Evolutionary conservation across 2,329 filamentous ascomycete genomes (phyloP), one percentile per base, ranked within the genome.

Genomic region (Cladosporium sp.): DNA sequence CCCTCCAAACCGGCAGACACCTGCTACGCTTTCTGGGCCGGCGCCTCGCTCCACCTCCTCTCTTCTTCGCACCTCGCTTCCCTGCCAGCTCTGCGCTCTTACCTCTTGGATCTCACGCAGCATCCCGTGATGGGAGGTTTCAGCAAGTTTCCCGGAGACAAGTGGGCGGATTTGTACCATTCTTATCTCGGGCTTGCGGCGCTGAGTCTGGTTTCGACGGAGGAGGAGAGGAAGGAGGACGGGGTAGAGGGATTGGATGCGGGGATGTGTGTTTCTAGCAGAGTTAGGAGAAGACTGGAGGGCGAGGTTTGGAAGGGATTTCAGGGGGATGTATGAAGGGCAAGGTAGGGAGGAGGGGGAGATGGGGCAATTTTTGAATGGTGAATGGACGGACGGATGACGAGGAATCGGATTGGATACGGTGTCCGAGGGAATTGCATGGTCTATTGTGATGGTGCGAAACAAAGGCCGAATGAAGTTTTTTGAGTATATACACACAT

Each of bases 21-120:
- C 0, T 99, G 94, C 75, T 99, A 99, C 73, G 88, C 85, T 20
- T 99, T 93, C 79, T 99, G 94, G 94, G 90, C 90, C 0, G 81
- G 82, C 3, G 91, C 84, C 1, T 84, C 91, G 51, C 71, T 66
- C 28, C 60, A 68, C 51, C 65, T 68, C 10, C 58, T 68, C 54
- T 44, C 62, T 63, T 6, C 57, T 62, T 1, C 56, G 64, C 25
- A 66, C 60, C 56, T 52, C 62, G 15, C 58, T 4, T 24, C 17
- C 15, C 19, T 44, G 20, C 13, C 52, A 8, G 63, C 65, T 1
- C 44, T 71, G 4, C 60, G 90, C n/a, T 80, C 82, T 49, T 97
- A 94, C 73, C 78, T 99, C 12, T 80, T 97, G 9, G 84, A 89
- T 51, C 87, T 91, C 69, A 96, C 91, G 1, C 91, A 97, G 69